Evolutionary conservation across 331 rosid species (phyloP).

Genomic region (Pyracantha coccinea): DNA sequence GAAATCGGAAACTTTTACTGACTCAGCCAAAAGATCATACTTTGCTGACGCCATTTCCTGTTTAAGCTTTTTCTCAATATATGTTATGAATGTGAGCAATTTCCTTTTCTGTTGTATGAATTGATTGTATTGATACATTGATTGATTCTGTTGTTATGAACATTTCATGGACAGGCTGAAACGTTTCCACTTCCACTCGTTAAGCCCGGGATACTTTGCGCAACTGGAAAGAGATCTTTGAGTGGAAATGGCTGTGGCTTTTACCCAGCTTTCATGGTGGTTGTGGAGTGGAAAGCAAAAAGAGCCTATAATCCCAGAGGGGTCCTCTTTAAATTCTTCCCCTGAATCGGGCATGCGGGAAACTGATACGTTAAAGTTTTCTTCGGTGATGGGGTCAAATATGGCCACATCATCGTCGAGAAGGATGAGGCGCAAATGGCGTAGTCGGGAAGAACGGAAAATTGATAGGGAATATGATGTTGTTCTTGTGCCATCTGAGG

Average conservation of each 20-base stretch:
- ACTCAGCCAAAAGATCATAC: neutral
- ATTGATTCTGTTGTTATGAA: slow-evolving; percentile 16
- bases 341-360: slow-evolving; percentile 51
- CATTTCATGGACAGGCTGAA: neutral
- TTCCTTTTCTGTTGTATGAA: neutral
- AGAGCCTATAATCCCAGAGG: slow-evolving; percentile 56
- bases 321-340: slow-evolving; percentile 45
- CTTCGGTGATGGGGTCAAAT: slow-evolving; percentile 43
- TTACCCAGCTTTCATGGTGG: slow-evolving; percentile 88
- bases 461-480: slow-evolving; percentile 74
- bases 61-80: slow-evolving; percentile 1
- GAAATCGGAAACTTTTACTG: neutral
- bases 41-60: neutral
- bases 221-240: slow-evolving; percentile 3
- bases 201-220: slow-evolving; percentile 2
- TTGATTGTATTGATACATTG: neutral
- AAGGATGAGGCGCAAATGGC: slow-evolving; percentile 79
- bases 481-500: slow-evolving; percentile 92
- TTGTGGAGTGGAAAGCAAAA: slow-evolving; percentile 76
- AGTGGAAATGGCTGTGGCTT: slow-evolving; percentile 64
- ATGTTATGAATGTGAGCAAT: neutral
- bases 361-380: slow-evolving; percentile 62
- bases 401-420: slow-evolving; percentile 59
- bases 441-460: slow-evolving; percentile 80
- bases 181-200: neutral